Evolutionary conservation across 106 monocot species (phyloP), one percentile per base, ranked within the genome.

Genomic region (Narthecium ossifragum): DNA sequence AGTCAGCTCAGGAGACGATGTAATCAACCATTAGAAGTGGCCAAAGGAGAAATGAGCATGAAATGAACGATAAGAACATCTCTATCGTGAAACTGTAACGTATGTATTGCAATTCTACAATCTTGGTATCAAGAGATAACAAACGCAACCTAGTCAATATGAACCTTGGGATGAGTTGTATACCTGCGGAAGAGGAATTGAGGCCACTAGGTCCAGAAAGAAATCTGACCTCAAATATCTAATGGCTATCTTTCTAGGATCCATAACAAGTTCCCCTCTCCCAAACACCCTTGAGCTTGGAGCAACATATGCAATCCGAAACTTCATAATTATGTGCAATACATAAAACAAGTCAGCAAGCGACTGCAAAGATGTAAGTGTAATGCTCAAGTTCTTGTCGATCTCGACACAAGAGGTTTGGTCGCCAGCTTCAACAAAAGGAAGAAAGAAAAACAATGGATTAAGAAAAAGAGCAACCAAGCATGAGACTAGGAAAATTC

Each of bases 111-210:
- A n/a, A n/a, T n/a, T n/a, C n/a, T n/a, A n/a, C n/a, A n/a, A n/a
- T n/a, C n/a, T n/a, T n/a, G n/a, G n/a, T n/a, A n/a, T n/a, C n/a
- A n/a, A 33, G 9, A 22, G 12, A 29, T 29, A 48, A 31, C 25
- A 31, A 12, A 30, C 11, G 31, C 45, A 46, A 31, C n/a, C n/a
- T n/a, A n/a, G n/a, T n/a, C n/a, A n/a, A n/a, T n/a, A n/a, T n/a
- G n/a, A n/a, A n/a, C n/a, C n/a, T n/a, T n/a, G n/a, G n/a, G n/a
- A n/a, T n/a, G n/a, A n/a, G n/a, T n/a, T n/a, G 55, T 13, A 55
- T 68, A 78, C 93, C 88, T 93, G 93, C 36, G 93, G 93, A 69
- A 93, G 75, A 59, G 93, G 93, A 38, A 93, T 63, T 25, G 85
- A 79, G 57, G 93, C 88, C 2, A 55, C 69, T 3, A 88, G 41